phyloP scores from a whole-genome alignment of 345 rosid species.

The Eucalyptus cloeziana region DNA sequence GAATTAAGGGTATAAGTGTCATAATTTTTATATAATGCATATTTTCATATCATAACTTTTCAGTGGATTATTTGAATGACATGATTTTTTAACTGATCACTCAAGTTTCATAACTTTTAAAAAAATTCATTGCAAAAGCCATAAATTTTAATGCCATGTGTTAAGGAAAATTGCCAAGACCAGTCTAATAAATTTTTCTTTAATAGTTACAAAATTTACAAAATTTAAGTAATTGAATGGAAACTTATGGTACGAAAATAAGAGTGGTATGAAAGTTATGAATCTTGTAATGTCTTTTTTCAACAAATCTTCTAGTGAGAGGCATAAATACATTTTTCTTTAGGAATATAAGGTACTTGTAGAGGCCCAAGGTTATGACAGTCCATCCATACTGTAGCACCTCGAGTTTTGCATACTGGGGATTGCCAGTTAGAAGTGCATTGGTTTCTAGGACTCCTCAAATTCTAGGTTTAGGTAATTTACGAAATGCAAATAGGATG shows the following conservation, averaged over 20 bases:
- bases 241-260: not conserved
- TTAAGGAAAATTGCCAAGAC: not conserved
- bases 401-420: not conserved
- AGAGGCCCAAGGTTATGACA: not conserved
- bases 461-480: not conserved
- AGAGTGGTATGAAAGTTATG: not conserved
- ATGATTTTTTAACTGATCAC: not conserved
- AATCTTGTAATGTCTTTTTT: not conserved
- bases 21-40: not conserved
- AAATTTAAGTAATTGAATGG: not conserved
- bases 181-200: not conserved
- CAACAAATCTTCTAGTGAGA: not conserved
- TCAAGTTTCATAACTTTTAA: not conserved
- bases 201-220: not conserved
- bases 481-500: not conserved
- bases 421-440: not conserved
- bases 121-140: not conserved
- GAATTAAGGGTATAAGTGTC: not conserved
- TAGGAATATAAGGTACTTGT: not conserved
- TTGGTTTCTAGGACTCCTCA: not conserved
- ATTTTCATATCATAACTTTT: not conserved
- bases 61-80: not conserved
- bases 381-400: not conserved
- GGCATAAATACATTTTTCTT: not conserved
- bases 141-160: not conserved